Base-by-base conservation (phyloP, 108 stramenopile genomes). In the Pseudonitzschia multiseries region DNA sequence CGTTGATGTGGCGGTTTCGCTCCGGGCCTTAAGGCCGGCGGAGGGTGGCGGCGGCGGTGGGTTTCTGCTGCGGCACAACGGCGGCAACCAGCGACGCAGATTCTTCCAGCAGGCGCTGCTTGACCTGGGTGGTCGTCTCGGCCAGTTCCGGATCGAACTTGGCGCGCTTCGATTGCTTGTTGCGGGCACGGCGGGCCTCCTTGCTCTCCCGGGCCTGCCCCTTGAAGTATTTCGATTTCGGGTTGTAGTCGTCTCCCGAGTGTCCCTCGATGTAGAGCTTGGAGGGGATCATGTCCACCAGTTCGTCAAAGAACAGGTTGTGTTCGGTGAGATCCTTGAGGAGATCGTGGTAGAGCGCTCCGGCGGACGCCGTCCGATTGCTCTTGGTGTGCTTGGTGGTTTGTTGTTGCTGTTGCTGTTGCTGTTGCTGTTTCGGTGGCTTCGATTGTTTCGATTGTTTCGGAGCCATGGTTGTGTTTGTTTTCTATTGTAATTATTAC, bases 251-350 rank as follows among this genome's bases (percentile, higher is more conserved):
- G 53, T 84, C 81, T 33, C 83, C 87, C 2, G 84, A 87, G 44
- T 85, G 73, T 12, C 89, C 90, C 18, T 89, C 85, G 27, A 95
- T 79, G 75, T 95, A 95, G 44, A 95, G 75, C 17, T 81, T 81
- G 65, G 88, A 78, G 21, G 95, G 93, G 59, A 96, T 85, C 86
- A 93, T 90, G 73, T 96, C 90, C 12, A 92, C 92, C 26, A 96
- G 33, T 32, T 70, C 36, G 77, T 93, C 91, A 69, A 96, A 96
- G 79, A 84, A 92, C 13, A 62, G 83, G 80, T 94, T 94, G 83
- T 92, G 68, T 3, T 83, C 83, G 51, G 80, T 76, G 53, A 94
- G 84, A 29, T 93, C 93, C 31, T 68, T n/a, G 32, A 93, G 71
- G 26, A 78, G 67, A 21, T 81, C 26, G 20, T 67, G 66, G 43